Conservation (phyloP, 2,329 filamentous ascomycete species). For the Chaetomium olivaceum region DNA sequence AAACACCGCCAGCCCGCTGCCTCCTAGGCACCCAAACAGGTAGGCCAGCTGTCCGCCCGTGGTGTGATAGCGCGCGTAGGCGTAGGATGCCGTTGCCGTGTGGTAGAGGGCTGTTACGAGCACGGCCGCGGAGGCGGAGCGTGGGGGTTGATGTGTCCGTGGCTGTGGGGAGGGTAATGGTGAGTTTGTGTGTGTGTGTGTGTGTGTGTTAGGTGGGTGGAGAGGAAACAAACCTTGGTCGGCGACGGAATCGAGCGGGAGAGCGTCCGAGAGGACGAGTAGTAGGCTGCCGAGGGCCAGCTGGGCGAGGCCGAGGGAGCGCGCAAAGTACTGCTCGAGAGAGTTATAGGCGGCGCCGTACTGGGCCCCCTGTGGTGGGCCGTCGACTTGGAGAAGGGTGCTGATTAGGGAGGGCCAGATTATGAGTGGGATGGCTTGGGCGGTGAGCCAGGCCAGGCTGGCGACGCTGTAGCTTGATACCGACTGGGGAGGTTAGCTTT, state of each 20-base stretch:
- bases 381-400: slow-evolving; percentile 41
- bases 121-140: slow-evolving; percentile 64
- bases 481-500: slow-evolving; percentile 40
- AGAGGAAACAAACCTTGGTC: slow-evolving; percentile 38
- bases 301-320: slow-evolving; percentile 67
- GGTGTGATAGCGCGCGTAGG: slow-evolving; percentile 66
- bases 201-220: not conserved
- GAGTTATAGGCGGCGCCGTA: slow-evolving; percentile 40
- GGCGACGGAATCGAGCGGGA: slow-evolving; percentile 62
- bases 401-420: slow-evolving; percentile 51
- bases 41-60: slow-evolving; percentile 58
- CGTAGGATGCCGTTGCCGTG: slow-evolving; percentile 60
- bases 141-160: slow-evolving; percentile 43
- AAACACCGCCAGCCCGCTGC: slow-evolving; percentile 57
- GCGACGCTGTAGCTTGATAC: slow-evolving; percentile 53
- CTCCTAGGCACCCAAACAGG: slow-evolving; percentile 59
- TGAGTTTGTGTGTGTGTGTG: too few relatives aligned
- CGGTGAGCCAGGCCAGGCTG: slow-evolving; percentile 53
- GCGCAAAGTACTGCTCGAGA: slow-evolving; percentile 72
- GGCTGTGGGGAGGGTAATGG: slow-evolving; percentile 21
- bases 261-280: slow-evolving; percentile 68
- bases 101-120: slow-evolving; percentile 69
- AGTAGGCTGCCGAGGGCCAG: slow-evolving; percentile 63
- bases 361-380: not conserved
- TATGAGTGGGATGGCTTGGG: slow-evolving; percentile 51